phyloP scores from a whole-genome alignment of 768 basidiomycete species.

The Boletus fagicola region DNA sequence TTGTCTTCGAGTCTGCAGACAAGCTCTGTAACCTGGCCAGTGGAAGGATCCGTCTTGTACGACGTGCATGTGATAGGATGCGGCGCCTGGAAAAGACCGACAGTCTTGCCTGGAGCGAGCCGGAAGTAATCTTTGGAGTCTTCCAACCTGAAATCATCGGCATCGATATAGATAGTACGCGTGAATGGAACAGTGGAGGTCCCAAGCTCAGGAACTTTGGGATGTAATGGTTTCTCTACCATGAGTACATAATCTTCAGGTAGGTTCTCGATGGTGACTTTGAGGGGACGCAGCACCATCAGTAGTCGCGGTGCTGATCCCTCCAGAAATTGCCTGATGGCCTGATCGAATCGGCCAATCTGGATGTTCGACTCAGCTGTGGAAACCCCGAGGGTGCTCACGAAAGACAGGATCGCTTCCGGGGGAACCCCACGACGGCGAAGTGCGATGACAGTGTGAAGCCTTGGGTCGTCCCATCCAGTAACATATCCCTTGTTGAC shows the following conservation, averaged over 20 bases:
- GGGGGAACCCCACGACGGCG: slow-evolving; percentile 96
- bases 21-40: slow-evolving; percentile 77
- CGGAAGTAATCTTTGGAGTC: slow-evolving; percentile 97
- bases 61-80: slow-evolving; percentile 92
- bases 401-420: slow-evolving; percentile 90
- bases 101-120: slow-evolving; percentile 95
- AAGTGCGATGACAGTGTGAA: slow-evolving; percentile 95
- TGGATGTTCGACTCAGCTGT: slow-evolving; percentile 82
- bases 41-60: slow-evolving; percentile 69
- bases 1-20: slow-evolving; percentile 75
- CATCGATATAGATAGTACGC: slow-evolving; percentile 86
- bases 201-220: slow-evolving; percentile 88
- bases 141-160: slow-evolving; percentile 86
- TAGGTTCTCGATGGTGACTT: slow-evolving; percentile 88
- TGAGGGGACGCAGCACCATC: slow-evolving; percentile 89
- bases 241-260: slow-evolving; percentile 79
- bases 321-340: slow-evolving; percentile 87
- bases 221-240: slow-evolving; percentile 90
- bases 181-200: slow-evolving; percentile 82
- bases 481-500: slow-evolving; percentile 81
- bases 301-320: slow-evolving; percentile 81
- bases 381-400: slow-evolving; percentile 92
- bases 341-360: slow-evolving; percentile 84
- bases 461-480: slow-evolving; percentile 97
- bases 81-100: slow-evolving; percentile 92